Conservation (phyloP, 805 yeast species). For the Jamesozyma gamospora region DNA sequence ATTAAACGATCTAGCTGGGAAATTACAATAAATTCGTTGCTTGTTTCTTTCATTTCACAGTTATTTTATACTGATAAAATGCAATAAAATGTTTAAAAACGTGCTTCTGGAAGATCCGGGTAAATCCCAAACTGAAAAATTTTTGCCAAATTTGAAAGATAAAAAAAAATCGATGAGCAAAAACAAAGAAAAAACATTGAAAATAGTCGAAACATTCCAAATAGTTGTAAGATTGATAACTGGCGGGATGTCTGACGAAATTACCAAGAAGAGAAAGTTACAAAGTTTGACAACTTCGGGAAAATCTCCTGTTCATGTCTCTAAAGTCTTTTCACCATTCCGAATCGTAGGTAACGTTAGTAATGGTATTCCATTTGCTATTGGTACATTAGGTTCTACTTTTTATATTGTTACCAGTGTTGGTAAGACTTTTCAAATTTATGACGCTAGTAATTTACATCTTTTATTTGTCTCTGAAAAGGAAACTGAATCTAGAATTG, state of each 20-base stretch:
- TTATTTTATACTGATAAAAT: too few relatives aligned
- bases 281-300: neutral
- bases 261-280: conserved; percentile 15
- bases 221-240: too few relatives aligned
- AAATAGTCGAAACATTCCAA: too few relatives aligned
- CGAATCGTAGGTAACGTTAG: conserved; percentile 88
- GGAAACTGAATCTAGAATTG: conserved; percentile 62
- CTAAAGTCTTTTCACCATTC: conserved; percentile 75
- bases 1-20: too few relatives aligned
- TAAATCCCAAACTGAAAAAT: too few relatives aligned
- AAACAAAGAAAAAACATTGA: too few relatives aligned
- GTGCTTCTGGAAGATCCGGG: too few relatives aligned
- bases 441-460: conserved; percentile 80
- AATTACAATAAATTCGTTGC: too few relatives aligned
- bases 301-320: conserved; percentile 17
- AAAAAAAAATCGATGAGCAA: too few relatives aligned
- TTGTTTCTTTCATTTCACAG: too few relatives aligned
- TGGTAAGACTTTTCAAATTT: conserved; percentile 83
- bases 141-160: too few relatives aligned
- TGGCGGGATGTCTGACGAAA: conserved; percentile 2
- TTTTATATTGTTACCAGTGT: conserved; percentile 84
- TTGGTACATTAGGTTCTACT: conserved; percentile 80
- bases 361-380: conserved; percentile 73
- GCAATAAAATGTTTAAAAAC: too few relatives aligned
- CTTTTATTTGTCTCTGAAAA: conserved; percentile 75